Base-by-base conservation (phyloP, 495 filamentous ascomycete genomes). In the Xylaria palmicola region DNA sequence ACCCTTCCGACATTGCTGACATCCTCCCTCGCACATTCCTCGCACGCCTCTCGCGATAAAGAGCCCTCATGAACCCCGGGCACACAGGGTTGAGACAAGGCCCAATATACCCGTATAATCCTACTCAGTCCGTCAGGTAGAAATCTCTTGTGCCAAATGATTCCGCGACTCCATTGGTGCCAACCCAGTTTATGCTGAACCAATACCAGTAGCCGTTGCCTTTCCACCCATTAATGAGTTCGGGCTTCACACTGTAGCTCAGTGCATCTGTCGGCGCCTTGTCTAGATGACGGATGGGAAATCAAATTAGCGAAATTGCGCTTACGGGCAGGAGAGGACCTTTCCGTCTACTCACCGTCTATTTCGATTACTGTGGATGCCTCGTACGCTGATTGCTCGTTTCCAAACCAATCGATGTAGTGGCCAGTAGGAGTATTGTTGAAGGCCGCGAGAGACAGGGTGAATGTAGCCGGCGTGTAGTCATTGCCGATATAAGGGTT, bases 161-260 rank as follows among this genome's bases (percentile, higher is more conserved):
- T 30, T 48, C 45, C 10, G 4, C 22, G 45, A 48, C 24, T 27
- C 45, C 45, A 48, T 48, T 48, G 45, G 45, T 48, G 6, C 22
- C 45, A 48, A 48, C 22, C 45, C 45, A 48, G 22, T 29, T 29
- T 29, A 12, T 48, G 22, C 3, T 4, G 15, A 48, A 13, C 2
- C 4, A 29, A n/a, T 48, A 48, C 45, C 45, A 48, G 45, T 48
- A 48, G 45, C 45, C 45, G 20, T 48, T 24, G 10, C 45, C 45
- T 48, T 48, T 7, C 45, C 45, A 29, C 24, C 45, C 45, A 27
- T 48, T 29, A n/a, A 48, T 29, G 22, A 48, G 13, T 4, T 27
- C 8, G 6, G 45, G 45, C 45, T 48, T 48, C 22, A 4, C 10
- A 19, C 9, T 29, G 12, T 48, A 48, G 45, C 9, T 48, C 22